phyloP scores from a whole-genome alignment of 1,284 basidiomycete species.

The Cryptococcus floricola region DNA sequence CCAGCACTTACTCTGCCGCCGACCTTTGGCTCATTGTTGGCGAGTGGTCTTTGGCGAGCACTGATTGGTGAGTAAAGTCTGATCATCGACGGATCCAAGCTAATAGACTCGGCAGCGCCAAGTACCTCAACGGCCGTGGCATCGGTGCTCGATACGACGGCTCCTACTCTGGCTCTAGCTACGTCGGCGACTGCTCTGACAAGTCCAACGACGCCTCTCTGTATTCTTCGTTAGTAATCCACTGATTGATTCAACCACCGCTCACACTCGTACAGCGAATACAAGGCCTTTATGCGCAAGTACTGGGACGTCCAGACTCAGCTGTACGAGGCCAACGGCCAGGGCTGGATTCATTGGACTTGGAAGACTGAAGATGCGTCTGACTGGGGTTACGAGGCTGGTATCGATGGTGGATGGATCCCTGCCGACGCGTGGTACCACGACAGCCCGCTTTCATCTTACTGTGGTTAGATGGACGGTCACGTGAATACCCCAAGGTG shows the following conservation, averaged over 20 bases:
- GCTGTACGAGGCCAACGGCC: constrained; percentile 43
- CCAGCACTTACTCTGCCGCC: constrained; percentile 54
- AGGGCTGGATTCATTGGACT: constrained; percentile 48
- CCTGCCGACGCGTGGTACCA: constrained; percentile 59
- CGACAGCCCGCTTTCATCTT: constrained; percentile 49
- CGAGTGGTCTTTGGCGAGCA: constrained; percentile 70
- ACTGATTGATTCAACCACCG: not conserved
- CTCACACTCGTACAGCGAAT: constrained; percentile 51
- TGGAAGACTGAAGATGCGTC: constrained; percentile 62
- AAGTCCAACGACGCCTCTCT: constrained; percentile 65
- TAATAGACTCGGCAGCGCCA: constrained; percentile 50
- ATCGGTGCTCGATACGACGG: constrained; percentile 78
- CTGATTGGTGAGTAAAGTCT: constrained; percentile 58
- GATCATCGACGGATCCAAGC: too few species aligned
- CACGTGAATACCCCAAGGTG: not conserved
- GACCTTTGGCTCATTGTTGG: constrained; percentile 71
- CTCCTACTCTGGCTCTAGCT: constrained; percentile 60
- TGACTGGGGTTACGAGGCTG: constrained; percentile 55
- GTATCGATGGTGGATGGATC: constrained; percentile 77
- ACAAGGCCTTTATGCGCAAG: constrained; percentile 77
- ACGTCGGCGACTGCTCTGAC: constrained; percentile 67
- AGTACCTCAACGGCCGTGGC: constrained; percentile 68
- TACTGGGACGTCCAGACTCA: constrained; percentile 76
- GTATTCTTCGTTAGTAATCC: constrained; percentile 55
- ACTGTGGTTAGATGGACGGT: constrained; percentile 52